Percentiles rank a stretch among this genome's conserved stretches.
These are phyloP conservation scores for Cyclotella choctawhatcheeana DNA, from an alignment of 108 stramenopile species.

Conservation along the genomic window DNA sequence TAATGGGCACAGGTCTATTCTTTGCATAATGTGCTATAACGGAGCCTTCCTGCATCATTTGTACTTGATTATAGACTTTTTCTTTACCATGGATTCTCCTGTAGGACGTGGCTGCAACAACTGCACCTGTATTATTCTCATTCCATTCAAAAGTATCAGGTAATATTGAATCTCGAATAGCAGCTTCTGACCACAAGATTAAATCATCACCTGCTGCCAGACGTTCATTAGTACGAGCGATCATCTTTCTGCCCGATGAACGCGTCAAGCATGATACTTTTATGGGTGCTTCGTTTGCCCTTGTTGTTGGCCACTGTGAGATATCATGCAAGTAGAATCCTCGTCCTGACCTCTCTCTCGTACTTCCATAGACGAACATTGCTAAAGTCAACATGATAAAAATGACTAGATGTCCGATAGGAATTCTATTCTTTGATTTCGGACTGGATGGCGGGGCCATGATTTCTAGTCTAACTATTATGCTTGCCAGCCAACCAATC, in stretches of 20 bases:
- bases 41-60: conserved; percentile 7
- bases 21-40: conserved; percentile 2
- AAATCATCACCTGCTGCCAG: conserved; percentile 9
- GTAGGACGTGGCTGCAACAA: conserved; percentile 11
- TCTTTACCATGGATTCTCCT: too few relatives aligned
- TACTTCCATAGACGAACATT: conserved; percentile 14
- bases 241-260: background rate
- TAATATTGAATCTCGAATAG: background rate
- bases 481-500: conserved; percentile 11
- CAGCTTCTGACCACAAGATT: conserved; percentile 10
- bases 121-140: background rate
- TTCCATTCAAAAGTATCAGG: conserved; percentile 8
- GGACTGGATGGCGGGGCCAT: background rate
- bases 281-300: background rate
- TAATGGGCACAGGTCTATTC: conserved; percentile 17
- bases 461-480: background rate
- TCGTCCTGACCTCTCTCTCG: background rate
- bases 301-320: conserved; percentile 1
- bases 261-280: conserved; percentile 17
- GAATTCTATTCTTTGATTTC: conserved; percentile 1
- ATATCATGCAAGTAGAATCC: conserved; percentile 10
- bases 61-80: conserved; percentile 1
- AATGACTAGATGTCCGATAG: background rate
- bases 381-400: background rate
- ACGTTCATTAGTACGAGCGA: conserved; percentile 8